These are phyloP conservation scores for Parsonsia alboflavescens DNA, from an alignment of 257 asterid species.

Conservation along the genomic window DNA sequence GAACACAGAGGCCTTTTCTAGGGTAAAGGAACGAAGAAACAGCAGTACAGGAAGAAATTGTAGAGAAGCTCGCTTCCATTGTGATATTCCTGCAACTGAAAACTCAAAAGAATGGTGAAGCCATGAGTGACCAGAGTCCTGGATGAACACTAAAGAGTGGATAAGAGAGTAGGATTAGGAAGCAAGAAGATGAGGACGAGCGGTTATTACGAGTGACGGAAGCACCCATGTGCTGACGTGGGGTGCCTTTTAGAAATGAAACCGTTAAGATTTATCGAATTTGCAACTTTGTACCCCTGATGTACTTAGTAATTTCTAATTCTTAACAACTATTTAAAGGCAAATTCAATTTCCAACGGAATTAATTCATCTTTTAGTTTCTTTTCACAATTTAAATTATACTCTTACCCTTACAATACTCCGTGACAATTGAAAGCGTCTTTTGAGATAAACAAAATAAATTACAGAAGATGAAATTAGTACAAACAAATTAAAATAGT, in stretches of 20 bases:
- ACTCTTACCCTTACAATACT: too few species aligned
- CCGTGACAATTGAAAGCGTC: too few species aligned
- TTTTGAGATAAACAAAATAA: too few species aligned
- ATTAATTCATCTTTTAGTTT: too few species aligned
- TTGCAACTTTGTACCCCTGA: background rate
- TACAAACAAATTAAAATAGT: too few species aligned
- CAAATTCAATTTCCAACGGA: background rate
- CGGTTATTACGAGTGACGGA: conserved; percentile 22
- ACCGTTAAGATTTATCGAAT: background rate
- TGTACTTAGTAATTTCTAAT: background rate
- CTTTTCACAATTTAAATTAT: too few species aligned
- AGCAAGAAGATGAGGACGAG: conserved; percentile 31
- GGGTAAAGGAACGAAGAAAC: conserved; percentile 34
- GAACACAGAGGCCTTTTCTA: conserved; percentile 23
- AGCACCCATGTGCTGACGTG: conserved; percentile 23
- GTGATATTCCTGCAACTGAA: conserved; percentile 2
- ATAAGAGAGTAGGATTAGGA: conserved; percentile 9
- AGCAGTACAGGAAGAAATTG: conserved; percentile 46
- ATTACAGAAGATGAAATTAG: too few species aligned
- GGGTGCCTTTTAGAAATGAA: conserved; percentile 1
- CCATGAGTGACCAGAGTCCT: background rate
- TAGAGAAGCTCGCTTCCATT: conserved; percentile 56
- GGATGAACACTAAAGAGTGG: conserved; percentile 5
- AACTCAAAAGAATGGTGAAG: background rate
- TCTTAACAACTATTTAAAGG: background rate